These are phyloP conservation scores for Podospora bellae-mahoneyi DNA, from an alignment of 495 filamentous ascomycete genomes.

Conservation along the genomic window DNA sequence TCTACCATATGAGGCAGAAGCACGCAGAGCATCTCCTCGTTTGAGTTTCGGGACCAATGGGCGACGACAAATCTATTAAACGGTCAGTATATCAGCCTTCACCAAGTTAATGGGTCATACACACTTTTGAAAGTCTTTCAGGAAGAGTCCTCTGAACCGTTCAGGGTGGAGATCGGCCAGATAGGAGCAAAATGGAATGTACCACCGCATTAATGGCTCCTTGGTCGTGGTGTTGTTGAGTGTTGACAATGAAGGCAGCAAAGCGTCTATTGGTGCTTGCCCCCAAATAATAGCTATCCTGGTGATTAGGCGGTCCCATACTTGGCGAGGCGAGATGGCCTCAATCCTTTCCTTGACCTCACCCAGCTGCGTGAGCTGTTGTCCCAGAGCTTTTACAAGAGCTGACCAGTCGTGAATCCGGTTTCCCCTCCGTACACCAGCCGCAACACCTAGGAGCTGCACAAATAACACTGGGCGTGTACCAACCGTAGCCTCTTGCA, in stretches of 20 bases:
- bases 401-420: conserved; percentile 70
- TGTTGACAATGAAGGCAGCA: conserved; percentile 63
- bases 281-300: conserved; percentile 68
- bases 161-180: conserved; percentile 69
- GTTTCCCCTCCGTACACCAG: conserved; percentile 71
- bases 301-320: conserved; percentile 56
- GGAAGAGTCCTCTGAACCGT: conserved; percentile 70
- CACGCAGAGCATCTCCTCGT: conserved; percentile 65
- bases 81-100: conserved; percentile 21
- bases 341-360: conserved; percentile 34
- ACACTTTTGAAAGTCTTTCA: conserved; percentile 78
- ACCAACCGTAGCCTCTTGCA: conserved; percentile 43
- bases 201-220: conserved; percentile 61
- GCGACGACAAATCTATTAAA: conserved; percentile 60
- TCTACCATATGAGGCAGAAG: conserved; percentile 65
- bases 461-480: conserved; percentile 51
- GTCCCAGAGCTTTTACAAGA: conserved; percentile 56
- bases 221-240: conserved; percentile 62
- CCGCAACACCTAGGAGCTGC: conserved; percentile 62
- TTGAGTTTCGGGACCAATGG: conserved; percentile 62
- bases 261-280: conserved; percentile 72
- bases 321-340: conserved; percentile 40
- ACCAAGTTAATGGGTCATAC: conserved; percentile 9
- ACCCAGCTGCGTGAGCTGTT: conserved; percentile 49
- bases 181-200: conserved; percentile 79